Base-by-base conservation (phyloP, 73 alveolate species). In the Breviolum minutum region DNA sequence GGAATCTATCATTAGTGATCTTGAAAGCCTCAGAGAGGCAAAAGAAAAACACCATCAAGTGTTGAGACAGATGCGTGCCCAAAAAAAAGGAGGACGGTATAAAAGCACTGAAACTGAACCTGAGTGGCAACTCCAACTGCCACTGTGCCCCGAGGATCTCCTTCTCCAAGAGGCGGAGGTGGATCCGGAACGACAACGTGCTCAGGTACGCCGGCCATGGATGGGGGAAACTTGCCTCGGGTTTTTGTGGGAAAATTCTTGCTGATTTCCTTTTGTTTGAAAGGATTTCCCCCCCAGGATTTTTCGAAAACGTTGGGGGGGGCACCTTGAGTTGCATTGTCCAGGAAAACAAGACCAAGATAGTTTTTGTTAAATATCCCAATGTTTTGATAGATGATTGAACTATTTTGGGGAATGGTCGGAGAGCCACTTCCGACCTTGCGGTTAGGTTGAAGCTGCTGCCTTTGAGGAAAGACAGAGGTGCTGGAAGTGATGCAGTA, bases 381-480 rank as follows among this genome's bases (percentile, higher is more conserved):
- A 40, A 40, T n/a, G n/a, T n/a, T n/a, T 11, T 66, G 11, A 2
- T 68, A 14, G 77, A 14, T 68, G 77, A 22, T 14, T 68, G 77
- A 68, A 68, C 17, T 68, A 14, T 68, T 14, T 14, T 68, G 77
- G 77, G 24, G 77, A 2, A 14, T 68, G 77, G 74, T 12, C n/a
- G 54, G 54, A 40, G 3, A 40, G 54, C 54, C 54, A 40, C 54
- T 40, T 40, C 54, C 54, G 3, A 40, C 54, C 54, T 40, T 40
- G 40, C 87, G n/a, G n/a, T n/a, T n/a, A 92, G 98, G 98, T 73
- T 1, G 98, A 92, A 92, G 98, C 98, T 6, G 91, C 89, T n/a
- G 98, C 98, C 27, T 92, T 92, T 27, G 98, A 92, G 66, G 98
- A 92, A 81, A 54, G 98, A 29, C 98, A 74, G n/a, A 92, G 98